These are phyloP conservation scores for Phytophthora pisi DNA, from an alignment of 352 stramenopile genomes.

Conservation along the genomic window DNA sequence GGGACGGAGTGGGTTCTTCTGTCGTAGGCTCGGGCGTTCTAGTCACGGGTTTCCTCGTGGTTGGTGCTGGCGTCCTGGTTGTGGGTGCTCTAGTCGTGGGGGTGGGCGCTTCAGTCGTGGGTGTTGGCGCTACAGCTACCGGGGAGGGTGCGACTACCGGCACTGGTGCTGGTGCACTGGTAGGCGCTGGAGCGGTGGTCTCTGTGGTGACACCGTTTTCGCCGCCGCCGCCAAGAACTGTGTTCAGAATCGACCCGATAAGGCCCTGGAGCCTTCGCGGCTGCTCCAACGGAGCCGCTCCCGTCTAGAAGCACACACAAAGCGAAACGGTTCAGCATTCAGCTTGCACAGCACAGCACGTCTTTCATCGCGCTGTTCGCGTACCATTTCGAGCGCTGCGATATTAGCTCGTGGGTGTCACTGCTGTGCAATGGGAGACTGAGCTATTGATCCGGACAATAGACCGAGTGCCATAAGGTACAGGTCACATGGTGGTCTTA, in stretches of 20 bases:
- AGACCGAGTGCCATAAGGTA: constrained; percentile 22
- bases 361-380: constrained; percentile 2
- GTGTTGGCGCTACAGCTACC: not conserved
- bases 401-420: constrained; percentile 9
- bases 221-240: constrained; percentile 14
- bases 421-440: constrained; percentile 18
- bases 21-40: constrained; percentile 20
- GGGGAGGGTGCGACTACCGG: constrained; percentile 1
- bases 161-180: constrained; percentile 13
- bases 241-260: constrained; percentile 32
- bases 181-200: constrained; percentile 26
- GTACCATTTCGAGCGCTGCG: constrained; percentile 24
- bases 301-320: constrained; percentile 9
- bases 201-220: not conserved
- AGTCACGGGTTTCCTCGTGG: constrained; percentile 18
- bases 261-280: constrained; percentile 26
- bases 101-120: constrained; percentile 7
- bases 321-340: not conserved
- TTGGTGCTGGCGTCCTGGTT: constrained; percentile 18
- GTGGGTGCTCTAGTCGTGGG: constrained; percentile 16
- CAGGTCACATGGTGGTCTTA: constrained; percentile 23
- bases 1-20: constrained; percentile 6
- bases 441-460: not conserved
- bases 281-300: constrained; percentile 5
- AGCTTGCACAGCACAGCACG: not conserved